Evolutionary conservation across 2,329 filamentous ascomycete genomes (phyloP), one percentile per base, ranked within the genome.

Genomic region (Colletotrichum destructivum): DNA sequence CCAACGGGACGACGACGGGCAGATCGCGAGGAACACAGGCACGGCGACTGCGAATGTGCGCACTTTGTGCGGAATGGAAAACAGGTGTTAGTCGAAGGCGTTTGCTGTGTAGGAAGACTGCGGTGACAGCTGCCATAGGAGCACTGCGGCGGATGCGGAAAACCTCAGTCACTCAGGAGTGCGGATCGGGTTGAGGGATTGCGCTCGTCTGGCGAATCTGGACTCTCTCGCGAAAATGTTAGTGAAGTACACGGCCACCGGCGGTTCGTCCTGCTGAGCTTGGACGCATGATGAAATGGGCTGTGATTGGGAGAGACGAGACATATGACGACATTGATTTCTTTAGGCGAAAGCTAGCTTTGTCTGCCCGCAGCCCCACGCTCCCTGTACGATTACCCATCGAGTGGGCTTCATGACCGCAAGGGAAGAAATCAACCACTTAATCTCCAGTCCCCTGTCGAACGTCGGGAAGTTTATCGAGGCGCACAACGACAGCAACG

Each of bases 241-340:
- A 44, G 56, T 26, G 21, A 15, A 11, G 15, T 57, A 57, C 40
- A 21, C 42, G 38, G 11, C 42, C 35, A 60, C 63, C 35, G 35
- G 55, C 54, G 62, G 61, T 69, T 65, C n/a, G 47, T 66, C 51
- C 40, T 42, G n/a, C 44, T 35, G 51, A 55, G 38, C 49, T 55
- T 54, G 61, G 60, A 21, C 3, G 23, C 40, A 15, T 49, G 26
- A 15, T 57, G 35, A 9, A 38, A 38, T 38, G 35, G 35, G 35
- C 26, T 12, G n/a, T 40, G n/a, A 4, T 62, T 44, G 42, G 57
- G 49, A 66, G 63, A 31, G 38, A 11, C 56, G 44, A n/a, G 16
- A 47, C 57, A 31, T 51, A 71, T 71, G 69, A 71, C 69, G 69
- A 68, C 61, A 71, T 71, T 23, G 57, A 71, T 62, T 70, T 26